Evolutionary conservation across 2,329 filamentous ascomycete species (phyloP), one percentile per base, ranked within the genome.

Genomic region (Fusarium robinianum): DNA sequence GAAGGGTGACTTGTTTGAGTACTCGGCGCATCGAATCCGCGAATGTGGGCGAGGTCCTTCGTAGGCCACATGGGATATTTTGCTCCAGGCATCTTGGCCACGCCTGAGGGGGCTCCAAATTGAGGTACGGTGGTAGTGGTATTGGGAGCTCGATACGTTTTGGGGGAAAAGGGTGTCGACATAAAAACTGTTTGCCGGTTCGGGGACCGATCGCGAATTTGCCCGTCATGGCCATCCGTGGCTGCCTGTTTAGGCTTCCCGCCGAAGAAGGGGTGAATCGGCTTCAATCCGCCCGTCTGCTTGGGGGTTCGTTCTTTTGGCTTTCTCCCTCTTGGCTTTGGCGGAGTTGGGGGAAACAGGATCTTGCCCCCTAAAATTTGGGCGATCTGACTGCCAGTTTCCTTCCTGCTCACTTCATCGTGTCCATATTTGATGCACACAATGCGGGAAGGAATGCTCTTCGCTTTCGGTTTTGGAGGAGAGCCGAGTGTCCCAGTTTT

Each of bases 31-130:
- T 54, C 55, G 23, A 58, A 43, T 5, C 78, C 83, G 41, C 84
- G 78, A 27, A 90, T 68, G 63, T 90, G 87, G 1, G 75, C 68
- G 62, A 81, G 81, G 6, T 74, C 85, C 51, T 76, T 75, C 34
- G 80, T 77, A 24, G 88, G 88, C 85, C 88, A 94, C n/a, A 81
- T 73, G 4, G 88, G 79, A 40, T 87, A 75, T 50, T 74, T 71
- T 7, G 84, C 75, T 3, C 86, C 87, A 0, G 84, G 81, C n/a
- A 85, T 74, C 58, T 81, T 88, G 5, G 81, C 60, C 0, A 70
- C 72, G 3, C 65, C 58, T 5, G 72, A 70, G 41, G 68, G 75
- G 17, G 65, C 58, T 3, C 77, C 74, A 46, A 78, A 75, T 9
- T 70, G 67, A 1, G 73, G 69, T 11, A 69, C 45, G 14, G 66